Percentiles rank a stretch among this genome's conserved stretches.
Evolutionary conservation across 768 basidiomycete genomes (phyloP).

Genomic region (Macrolepiota fuliginosa): DNA sequence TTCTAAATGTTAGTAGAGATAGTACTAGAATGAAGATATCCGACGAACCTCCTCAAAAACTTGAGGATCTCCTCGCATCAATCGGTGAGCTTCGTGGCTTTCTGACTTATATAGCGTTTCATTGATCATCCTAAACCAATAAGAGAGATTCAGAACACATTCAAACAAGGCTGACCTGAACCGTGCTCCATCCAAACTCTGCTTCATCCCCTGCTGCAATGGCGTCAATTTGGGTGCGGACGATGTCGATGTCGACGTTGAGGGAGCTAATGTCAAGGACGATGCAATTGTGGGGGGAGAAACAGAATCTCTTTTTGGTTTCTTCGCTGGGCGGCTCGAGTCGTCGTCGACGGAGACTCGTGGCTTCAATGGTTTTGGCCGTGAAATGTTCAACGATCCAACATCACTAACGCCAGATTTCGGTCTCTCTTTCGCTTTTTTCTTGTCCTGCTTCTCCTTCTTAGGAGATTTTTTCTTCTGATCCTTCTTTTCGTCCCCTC

Average conservation of each 20-base stretch:
- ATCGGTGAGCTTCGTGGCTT: constrained; percentile 66
- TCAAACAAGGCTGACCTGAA: constrained; percentile 59
- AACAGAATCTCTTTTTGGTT: constrained; percentile 7
- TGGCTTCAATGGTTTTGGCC: constrained; percentile 20
- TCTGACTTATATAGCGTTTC: constrained; percentile 89
- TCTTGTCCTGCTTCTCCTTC: constrained; percentile 15
- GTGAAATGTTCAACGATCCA: constrained; percentile 15
- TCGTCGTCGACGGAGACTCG: constrained; percentile 16
- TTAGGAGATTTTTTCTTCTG: constrained; percentile 19
- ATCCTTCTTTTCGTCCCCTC: constrained; percentile 20
- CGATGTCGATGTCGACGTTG: constrained; percentile 4
- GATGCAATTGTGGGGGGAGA: neutral
- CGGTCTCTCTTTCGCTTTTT: constrained; percentile 17
- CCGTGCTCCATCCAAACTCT: constrained; percentile 80
- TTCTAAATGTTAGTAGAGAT: constrained; percentile 10
- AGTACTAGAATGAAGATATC: neutral
- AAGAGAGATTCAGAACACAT: neutral
- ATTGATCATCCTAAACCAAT: constrained; percentile 71
- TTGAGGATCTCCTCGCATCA: constrained; percentile 83
- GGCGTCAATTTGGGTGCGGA: constrained; percentile 47
- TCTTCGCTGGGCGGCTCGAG: constrained; percentile 16
- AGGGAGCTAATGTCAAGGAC: constrained; percentile 10
- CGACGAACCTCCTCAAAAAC: constrained; percentile 76
- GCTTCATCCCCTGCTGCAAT: constrained; percentile 76
- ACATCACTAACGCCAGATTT: neutral